Percentiles rank a stretch among this genome's conserved stretches.
Conservation (phyloP, 2,329 filamentous ascomycete genomes). For the Ascochyta viciae-villosae region DNA sequence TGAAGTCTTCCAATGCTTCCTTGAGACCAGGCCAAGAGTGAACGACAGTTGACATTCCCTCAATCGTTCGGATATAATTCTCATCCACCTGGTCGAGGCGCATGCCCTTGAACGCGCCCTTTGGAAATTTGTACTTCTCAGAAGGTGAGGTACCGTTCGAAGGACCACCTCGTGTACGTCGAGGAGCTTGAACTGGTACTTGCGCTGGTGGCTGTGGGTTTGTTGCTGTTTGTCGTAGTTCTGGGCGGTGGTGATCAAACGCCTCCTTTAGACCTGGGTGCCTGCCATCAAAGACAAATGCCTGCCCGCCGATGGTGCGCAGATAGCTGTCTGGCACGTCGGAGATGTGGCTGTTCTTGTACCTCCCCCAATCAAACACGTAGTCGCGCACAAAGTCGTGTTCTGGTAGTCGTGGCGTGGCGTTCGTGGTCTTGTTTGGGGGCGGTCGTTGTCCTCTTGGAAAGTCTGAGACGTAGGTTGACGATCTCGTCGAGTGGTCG, state of each 20-base stretch:
- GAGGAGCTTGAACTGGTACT: constrained; percentile 9
- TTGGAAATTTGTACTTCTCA: constrained; percentile 20
- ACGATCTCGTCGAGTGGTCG: constrained; percentile 7
- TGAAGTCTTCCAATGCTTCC: constrained; percentile 28
- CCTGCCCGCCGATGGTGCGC: constrained; percentile 31
- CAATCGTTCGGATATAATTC: constrained; percentile 29
- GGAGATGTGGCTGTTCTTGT: constrained; percentile 25
- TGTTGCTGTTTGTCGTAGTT: constrained; percentile 17
- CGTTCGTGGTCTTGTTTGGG: constrained; percentile 8
- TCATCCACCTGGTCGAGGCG: constrained; percentile 27
- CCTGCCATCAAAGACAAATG: constrained; percentile 25
- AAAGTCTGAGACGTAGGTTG: constrained; percentile 10
- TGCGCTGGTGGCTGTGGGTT: constrained; percentile 8
- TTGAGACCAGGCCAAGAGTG: constrained; percentile 29
- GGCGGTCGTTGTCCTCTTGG: constrained; percentile 20
- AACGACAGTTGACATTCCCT: constrained; percentile 25
- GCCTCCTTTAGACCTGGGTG: constrained; percentile 31
- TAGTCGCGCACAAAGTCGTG: constrained; percentile 26
- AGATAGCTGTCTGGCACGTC: constrained; percentile 32
- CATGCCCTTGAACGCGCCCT: constrained; percentile 20
- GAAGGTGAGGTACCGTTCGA: background rate
- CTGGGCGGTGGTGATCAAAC: constrained; percentile 34
- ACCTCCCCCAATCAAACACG: constrained; percentile 28
- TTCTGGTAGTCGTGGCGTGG: constrained; percentile 16
- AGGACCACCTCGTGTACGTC: constrained; percentile 4